Conservation (phyloP, 2,329 filamentous ascomycete genomes). For the Penicillium hesseltinei region DNA sequence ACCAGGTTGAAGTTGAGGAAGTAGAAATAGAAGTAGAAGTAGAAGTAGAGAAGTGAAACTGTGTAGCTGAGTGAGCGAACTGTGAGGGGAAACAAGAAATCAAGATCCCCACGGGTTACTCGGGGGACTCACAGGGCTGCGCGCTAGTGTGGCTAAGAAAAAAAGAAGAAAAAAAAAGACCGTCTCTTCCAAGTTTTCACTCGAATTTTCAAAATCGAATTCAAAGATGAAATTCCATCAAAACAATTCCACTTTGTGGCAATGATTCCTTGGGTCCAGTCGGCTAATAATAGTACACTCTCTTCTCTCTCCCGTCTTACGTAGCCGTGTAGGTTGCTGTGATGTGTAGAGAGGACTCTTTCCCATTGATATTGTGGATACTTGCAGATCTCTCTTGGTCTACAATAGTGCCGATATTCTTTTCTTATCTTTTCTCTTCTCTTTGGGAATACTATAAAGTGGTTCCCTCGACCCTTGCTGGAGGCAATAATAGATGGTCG, state of each 20-base stretch:
- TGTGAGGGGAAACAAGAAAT: not conserved
- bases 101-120: slow-evolving; percentile 5
- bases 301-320: not conserved
- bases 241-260: not conserved
- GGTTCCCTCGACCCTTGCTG: not conserved
- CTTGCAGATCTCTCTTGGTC: not conserved
- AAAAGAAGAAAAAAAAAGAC: not conserved
- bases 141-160: slow-evolving; percentile 12
- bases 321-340: not conserved
- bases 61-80: not conserved
- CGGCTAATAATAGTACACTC: slow-evolving; percentile 1
- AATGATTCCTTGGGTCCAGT: not conserved
- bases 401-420: not conserved
- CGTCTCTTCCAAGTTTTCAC: not conserved
- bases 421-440: not conserved
- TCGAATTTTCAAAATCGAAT: not conserved
- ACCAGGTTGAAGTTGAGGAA: not conserved
- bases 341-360: not conserved
- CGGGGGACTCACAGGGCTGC: slow-evolving; percentile 10
- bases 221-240: not conserved
- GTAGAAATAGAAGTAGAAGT: too few relatives aligned
- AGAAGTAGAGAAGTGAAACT: not conserved
- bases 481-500: slow-evolving; percentile 1
- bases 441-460: not conserved
- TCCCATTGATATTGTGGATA: not conserved